phyloP scores from a whole-genome alignment of 495 filamentous ascomycete species.

The Aspergillus incahuasiensis region DNA sequence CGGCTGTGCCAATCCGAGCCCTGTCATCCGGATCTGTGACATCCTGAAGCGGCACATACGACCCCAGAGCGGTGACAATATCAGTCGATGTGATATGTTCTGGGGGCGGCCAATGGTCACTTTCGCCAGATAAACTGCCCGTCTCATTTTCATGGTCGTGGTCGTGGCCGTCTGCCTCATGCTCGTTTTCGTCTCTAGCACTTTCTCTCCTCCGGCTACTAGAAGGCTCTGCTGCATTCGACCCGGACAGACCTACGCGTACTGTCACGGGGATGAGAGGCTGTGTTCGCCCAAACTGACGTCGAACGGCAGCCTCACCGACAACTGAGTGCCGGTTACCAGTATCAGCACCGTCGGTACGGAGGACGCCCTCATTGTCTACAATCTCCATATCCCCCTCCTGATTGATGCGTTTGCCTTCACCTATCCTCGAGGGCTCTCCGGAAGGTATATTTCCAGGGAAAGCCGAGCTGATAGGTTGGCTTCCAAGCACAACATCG shows the following conservation, averaged over 20 bases:
- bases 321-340: constrained; percentile 45
- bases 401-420: constrained; percentile 57
- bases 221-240: constrained; percentile 11
- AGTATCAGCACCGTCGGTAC: constrained; percentile 42
- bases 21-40: constrained; percentile 38
- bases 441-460: constrained; percentile 59
- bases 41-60: constrained; percentile 34
- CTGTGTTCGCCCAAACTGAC: constrained; percentile 35
- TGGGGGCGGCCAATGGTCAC: constrained; percentile 34
- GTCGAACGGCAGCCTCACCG: constrained; percentile 44
- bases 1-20: constrained; percentile 35
- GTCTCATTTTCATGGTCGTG: constrained; percentile 29
- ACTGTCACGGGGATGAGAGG: constrained; percentile 38
- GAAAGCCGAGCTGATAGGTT: constrained; percentile 72
- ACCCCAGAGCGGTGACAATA: constrained; percentile 36
- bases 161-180: constrained; percentile 23
- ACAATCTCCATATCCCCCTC: constrained; percentile 59
- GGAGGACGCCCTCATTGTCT: constrained; percentile 48
- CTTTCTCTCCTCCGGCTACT: constrained; percentile 14
- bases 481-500: constrained; percentile 67
- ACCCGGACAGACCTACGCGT: constrained; percentile 19
- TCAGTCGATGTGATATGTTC: constrained; percentile 39
- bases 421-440: constrained; percentile 51
- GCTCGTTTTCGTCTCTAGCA: constrained; percentile 25
- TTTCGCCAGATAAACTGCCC: constrained; percentile 30